Percentiles rank a stretch among this genome's conserved stretches.
phyloP scores from a whole-genome alignment of 768 basidiomycete species.

The Ephemerocybe angulata region DNA sequence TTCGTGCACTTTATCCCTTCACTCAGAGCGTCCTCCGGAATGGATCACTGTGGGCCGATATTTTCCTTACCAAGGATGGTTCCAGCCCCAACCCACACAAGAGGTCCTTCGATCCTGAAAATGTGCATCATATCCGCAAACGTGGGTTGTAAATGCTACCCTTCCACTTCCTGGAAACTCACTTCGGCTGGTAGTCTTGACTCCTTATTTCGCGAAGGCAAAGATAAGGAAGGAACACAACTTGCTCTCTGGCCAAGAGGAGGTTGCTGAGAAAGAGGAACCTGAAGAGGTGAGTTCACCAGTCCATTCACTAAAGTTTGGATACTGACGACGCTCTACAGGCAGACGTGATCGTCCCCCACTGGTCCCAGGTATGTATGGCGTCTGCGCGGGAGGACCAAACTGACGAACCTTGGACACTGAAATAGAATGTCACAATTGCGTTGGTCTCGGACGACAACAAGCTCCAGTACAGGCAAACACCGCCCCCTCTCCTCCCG shows the following conservation, averaged over 20 bases:
- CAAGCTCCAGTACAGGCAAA: slow-evolving; percentile 45
- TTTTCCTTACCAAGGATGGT: slow-evolving; percentile 67
- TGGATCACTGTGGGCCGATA: slow-evolving; percentile 79
- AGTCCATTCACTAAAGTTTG: background rate
- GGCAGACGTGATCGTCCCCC: slow-evolving; percentile 65
- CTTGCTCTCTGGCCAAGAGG: slow-evolving; percentile 50
- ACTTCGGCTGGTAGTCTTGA: slow-evolving; percentile 56
- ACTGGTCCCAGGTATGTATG: slow-evolving; percentile 71
- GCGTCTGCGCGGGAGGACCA: background rate
- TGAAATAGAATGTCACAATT: slow-evolving; percentile 77
- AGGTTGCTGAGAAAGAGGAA: slow-evolving; percentile 38
- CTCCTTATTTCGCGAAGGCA: slow-evolving; percentile 71
- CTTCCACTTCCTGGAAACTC: background rate
- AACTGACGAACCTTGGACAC: background rate
- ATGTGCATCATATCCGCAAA: slow-evolving; percentile 72
- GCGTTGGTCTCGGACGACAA: slow-evolving; percentile 75
- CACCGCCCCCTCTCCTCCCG: slow-evolving; percentile 59
- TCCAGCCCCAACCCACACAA: slow-evolving; percentile 62
- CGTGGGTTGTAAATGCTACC: slow-evolving; percentile 40
- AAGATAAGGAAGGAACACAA: slow-evolving; percentile 83
- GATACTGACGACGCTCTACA: slow-evolving; percentile 18
- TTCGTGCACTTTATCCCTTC: no score
- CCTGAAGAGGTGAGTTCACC: slow-evolving; percentile 48
- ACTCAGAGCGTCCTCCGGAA: slow-evolving; percentile 79
- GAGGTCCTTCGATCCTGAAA: slow-evolving; percentile 45